Evolutionary conservation across 2,329 filamentous ascomycete species (phyloP).

Genomic region (Ambrosiella cleistominuta): DNA sequence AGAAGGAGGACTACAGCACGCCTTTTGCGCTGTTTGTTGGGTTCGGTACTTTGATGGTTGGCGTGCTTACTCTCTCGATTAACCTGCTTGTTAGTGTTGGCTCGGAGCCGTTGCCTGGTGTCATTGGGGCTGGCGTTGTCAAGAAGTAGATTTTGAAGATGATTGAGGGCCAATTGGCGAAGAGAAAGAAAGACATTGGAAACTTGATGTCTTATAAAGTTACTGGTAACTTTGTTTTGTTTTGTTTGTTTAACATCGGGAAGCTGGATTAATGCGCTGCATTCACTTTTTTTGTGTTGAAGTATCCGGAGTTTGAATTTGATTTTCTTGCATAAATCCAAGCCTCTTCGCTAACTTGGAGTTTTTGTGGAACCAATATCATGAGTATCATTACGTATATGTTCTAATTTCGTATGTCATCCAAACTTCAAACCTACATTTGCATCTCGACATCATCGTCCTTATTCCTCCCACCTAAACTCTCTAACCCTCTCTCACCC

Average conservation of each 20-base stretch:
- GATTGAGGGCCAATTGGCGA: background rate
- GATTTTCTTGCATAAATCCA: too few relatives aligned
- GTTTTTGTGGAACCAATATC: background rate
- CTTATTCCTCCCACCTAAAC: conserved; percentile 22
- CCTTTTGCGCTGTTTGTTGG: conserved; percentile 76
- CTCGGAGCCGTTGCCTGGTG: conserved; percentile 72
- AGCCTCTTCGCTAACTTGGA: too few relatives aligned
- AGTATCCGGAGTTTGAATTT: too few relatives aligned
- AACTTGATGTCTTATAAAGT: background rate
- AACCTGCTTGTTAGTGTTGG: conserved; percentile 70
- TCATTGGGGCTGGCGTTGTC: conserved; percentile 88
- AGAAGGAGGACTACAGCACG: conserved; percentile 78
- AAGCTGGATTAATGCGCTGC: too few relatives aligned
- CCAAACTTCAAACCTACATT: background rate
- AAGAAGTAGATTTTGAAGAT: conserved; percentile 34
- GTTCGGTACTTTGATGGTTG: conserved; percentile 53
- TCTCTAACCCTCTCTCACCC: conserved; percentile 28
- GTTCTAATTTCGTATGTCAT: background rate
- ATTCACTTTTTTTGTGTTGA: too few relatives aligned
- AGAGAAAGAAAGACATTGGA: background rate
- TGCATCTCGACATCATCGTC: background rate
- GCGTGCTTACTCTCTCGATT: conserved; percentile 52
- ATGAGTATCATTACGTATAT: background rate
- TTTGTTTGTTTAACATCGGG: background rate
- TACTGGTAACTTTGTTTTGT: too few relatives aligned